These are phyloP conservation scores for Mortierella sp. DNA, from an alignment of 371 early-diverging fungal genomes.

Conservation along the genomic window DNA sequence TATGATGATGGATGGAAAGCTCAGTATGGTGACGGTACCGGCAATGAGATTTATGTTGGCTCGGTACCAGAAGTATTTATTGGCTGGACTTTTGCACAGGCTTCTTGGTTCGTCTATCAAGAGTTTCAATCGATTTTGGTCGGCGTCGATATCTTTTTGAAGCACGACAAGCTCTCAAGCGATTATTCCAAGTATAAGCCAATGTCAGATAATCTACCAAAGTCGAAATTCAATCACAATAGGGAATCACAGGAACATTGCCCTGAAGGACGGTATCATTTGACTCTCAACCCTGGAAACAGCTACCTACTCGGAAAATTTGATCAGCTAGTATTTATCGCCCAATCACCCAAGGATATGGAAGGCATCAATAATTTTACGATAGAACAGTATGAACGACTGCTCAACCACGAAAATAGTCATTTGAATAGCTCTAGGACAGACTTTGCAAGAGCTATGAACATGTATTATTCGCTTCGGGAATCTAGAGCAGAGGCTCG, in stretches of 20 bases:
- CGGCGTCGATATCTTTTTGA: slow-evolving; percentile 65
- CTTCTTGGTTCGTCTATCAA: slow-evolving; percentile 70
- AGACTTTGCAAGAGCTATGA: slow-evolving; percentile 41
- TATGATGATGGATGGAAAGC: slow-evolving; percentile 82
- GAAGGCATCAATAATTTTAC: slow-evolving; percentile 56
- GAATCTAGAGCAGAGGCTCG: slow-evolving; percentile 28
- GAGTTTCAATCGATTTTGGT: slow-evolving; percentile 82
- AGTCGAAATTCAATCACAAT: not conserved
- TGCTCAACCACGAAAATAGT: slow-evolving; percentile 27
- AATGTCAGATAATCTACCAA: not conserved
- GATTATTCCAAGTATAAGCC: not conserved
- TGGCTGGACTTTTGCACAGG: slow-evolving; percentile 69
- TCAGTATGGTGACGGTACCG: slow-evolving; percentile 82
- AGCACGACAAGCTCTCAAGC: not conserved
- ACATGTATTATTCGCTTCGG: slow-evolving; percentile 30
- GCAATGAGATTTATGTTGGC: slow-evolving; percentile 77
- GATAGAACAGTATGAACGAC: slow-evolving; percentile 38
- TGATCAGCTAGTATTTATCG: slow-evolving; percentile 74
- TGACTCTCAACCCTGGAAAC: slow-evolving; percentile 77
- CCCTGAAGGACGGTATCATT: slow-evolving; percentile 49
- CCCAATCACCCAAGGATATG: slow-evolving; percentile 71
- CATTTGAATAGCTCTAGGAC: slow-evolving; percentile 14
- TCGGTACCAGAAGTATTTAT: slow-evolving; percentile 66
- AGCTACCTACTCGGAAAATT: slow-evolving; percentile 63
- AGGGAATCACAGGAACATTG: too few relatives aligned